phyloP scores from a whole-genome alignment of 257 asterid species.

The Verbascum thapsus region DNA sequence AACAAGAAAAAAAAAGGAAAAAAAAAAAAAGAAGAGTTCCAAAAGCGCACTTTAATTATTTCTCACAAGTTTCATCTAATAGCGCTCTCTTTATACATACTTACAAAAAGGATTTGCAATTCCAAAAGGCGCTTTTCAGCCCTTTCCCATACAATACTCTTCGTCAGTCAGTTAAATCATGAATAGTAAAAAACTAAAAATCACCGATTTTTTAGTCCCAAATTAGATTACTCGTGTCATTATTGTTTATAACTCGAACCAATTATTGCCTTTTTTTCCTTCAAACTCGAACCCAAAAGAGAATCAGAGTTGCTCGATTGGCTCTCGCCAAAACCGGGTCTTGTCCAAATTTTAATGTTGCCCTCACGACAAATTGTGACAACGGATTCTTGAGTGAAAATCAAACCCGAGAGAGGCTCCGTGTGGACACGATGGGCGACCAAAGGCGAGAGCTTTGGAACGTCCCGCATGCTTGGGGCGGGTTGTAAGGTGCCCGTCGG shows the following conservation, averaged over 20 bases:
- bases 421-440: conserved; percentile 94
- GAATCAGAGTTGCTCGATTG: conserved; percentile 66
- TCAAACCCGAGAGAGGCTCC: conserved; percentile 89
- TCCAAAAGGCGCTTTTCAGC: conserved; percentile 41
- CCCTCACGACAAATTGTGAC: conserved; percentile 90
- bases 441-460: conserved; percentile 86
- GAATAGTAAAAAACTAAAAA: conserved; percentile 38
- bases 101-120: conserved; percentile 58
- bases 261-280: conserved; percentile 62
- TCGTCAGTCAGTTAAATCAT: conserved; percentile 53
- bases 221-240: conserved; percentile 33
- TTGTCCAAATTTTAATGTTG: conserved; percentile 88
- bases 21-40: no score
- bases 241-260: conserved; percentile 57
- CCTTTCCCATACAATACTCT: conserved; percentile 60
- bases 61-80: conserved; percentile 35
- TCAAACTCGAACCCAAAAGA: conserved; percentile 46
- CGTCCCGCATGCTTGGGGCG: conserved; percentile 86
- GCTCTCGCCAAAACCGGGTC: conserved; percentile 69
- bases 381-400: conserved; percentile 82
- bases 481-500: conserved; percentile 84
- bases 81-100: conserved; percentile 47
- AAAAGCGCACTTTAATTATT: conserved; percentile 58
- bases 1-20: no score
- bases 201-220: conserved; percentile 24